Base-by-base conservation (phyloP, 768 basidiomycete genomes). In the Phaeotremella fagi region DNA sequence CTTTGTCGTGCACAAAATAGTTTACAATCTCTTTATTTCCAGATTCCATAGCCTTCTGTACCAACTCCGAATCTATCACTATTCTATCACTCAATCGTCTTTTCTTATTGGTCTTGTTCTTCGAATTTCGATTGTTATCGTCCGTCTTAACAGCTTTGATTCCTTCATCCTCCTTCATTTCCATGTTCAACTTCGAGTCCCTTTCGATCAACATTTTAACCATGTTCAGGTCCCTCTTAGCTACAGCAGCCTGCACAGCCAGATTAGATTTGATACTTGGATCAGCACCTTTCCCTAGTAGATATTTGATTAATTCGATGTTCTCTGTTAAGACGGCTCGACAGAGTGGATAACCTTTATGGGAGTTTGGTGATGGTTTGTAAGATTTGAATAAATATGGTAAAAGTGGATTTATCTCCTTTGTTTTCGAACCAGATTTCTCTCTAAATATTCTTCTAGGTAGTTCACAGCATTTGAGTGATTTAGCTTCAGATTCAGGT, bases 291-390 rank as follows among this genome's bases (percentile, higher is more conserved):
- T 83, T 77, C 2, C 77, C 76, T 45, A 95, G 82, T 15, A 97
- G 79, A 60, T 88, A 84, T 22, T 72, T 76, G 1, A 90, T 77
- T 6, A 95, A 80, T 2, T 84, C 82, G 1, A 79, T 50, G 57
- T 85, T 84, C 20, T 77, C 77, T 0, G 81, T 82, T 31, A 84
- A 78, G 1, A 90, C 87, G 1, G 91, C 89, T 59, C 82, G 83
- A 15, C 83, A 83, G 35, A 95, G 82, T 0, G 86, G 84, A 66
- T 91, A 95, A 1, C 91, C 92, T 2, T 81, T 78, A 71, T 87
- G 79, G 6, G 86, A 81, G 70, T 92, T 82, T 12, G 79, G 66
- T 26, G 83, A 76, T 1, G 83, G 80, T 0, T 63, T 51, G 20
- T 79, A 75, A 62, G 16, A 79, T 3, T 43, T 45, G 53, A 72